phyloP scores from a whole-genome alignment of 2,329 filamentous ascomycete species.

The Rutstroemia sp. region DNA sequence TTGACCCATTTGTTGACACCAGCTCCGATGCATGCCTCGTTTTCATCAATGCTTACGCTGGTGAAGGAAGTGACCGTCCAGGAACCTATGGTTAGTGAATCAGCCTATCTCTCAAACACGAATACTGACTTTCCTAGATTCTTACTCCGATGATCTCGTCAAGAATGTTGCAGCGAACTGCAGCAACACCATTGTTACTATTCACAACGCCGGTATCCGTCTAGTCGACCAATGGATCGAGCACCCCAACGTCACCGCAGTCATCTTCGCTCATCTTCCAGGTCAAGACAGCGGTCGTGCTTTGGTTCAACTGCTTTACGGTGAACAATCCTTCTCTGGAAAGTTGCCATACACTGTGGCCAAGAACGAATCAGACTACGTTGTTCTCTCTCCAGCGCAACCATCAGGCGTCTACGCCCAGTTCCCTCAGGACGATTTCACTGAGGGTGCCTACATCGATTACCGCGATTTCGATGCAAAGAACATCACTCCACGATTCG shows the following conservation, averaged over 20 bases:
- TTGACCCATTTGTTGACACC: slow-evolving; percentile 39
- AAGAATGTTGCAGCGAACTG: slow-evolving; percentile 44
- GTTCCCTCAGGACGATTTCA: slow-evolving; percentile 41
- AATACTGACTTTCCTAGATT: slow-evolving; percentile 37
- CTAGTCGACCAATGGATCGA: slow-evolving; percentile 52
- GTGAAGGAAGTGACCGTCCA: slow-evolving; percentile 61
- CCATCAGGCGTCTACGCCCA: slow-evolving; percentile 36
- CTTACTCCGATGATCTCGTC: slow-evolving; percentile 47
- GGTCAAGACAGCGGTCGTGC: slow-evolving; percentile 55
- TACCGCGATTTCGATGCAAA: slow-evolving; percentile 41
- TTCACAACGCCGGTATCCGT: slow-evolving; percentile 55
- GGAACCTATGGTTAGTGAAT: slow-evolving; percentile 36
- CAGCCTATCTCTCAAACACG: too few relatives aligned
- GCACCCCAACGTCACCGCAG: slow-evolving; percentile 53
- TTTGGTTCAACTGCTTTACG: slow-evolving; percentile 54
- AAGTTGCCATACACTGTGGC: slow-evolving; percentile 57
- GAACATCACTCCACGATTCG: slow-evolving; percentile 30
- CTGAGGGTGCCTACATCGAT: slow-evolving; percentile 43
- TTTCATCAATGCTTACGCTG: slow-evolving; percentile 60
- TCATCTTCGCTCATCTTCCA: slow-evolving; percentile 53
- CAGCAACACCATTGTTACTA: slow-evolving; percentile 53
- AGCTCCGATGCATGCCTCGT: slow-evolving; percentile 58
- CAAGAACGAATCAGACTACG: slow-evolving; percentile 44
- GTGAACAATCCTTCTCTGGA: slow-evolving; percentile 46
- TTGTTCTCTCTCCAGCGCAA: slow-evolving; percentile 39